Evolutionary conservation across 2,329 filamentous ascomycete genomes (phyloP).

Genomic region (Dactylonectria estremocensis): DNA sequence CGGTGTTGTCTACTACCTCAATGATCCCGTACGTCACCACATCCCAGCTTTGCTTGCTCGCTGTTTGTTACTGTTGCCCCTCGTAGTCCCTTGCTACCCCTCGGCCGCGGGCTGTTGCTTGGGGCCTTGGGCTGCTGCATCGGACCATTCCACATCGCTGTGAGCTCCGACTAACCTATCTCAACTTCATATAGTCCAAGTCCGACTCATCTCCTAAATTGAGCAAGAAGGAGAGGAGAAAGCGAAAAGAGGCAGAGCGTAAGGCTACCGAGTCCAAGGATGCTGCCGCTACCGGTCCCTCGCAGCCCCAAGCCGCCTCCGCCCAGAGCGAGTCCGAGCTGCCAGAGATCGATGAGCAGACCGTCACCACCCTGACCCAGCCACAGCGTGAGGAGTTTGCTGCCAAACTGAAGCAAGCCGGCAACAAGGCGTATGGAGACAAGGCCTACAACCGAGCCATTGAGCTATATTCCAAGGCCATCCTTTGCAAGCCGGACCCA

Average conservation of each 20-base stretch:
- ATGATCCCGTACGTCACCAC: constrained; percentile 64
- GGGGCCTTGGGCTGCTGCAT: constrained; percentile 26
- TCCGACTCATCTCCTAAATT: constrained; percentile 74
- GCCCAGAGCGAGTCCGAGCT: constrained; percentile 77
- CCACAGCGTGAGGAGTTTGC: constrained; percentile 90
- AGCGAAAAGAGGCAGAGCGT: constrained; percentile 84
- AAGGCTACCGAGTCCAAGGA: constrained; percentile 66
- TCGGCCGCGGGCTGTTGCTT: too few relatives aligned
- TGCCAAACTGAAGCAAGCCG: constrained; percentile 91
- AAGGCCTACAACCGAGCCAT: constrained; percentile 97
- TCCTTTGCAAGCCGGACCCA: constrained; percentile 96
- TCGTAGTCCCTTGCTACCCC: constrained; percentile 13
- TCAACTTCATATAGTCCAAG: constrained; percentile 59
- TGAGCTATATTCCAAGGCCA: constrained; percentile 94
- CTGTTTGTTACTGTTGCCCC: constrained; percentile 4
- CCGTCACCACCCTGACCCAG: constrained; percentile 65
- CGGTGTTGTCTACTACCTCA: constrained; percentile 92
- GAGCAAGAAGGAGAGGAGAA: constrained; percentile 91
- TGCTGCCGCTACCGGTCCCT: constrained; percentile 50
- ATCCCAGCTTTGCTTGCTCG: constrained; percentile 12
- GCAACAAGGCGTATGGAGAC: constrained; percentile 95
- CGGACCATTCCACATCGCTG: constrained; percentile 38
- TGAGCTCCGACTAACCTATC: constrained; percentile 35
- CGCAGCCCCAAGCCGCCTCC: constrained; percentile 65
- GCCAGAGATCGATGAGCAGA: constrained; percentile 75